phyloP scores from a whole-genome alignment of 345 rosid species.

The Rhodamnia argentea region DNA sequence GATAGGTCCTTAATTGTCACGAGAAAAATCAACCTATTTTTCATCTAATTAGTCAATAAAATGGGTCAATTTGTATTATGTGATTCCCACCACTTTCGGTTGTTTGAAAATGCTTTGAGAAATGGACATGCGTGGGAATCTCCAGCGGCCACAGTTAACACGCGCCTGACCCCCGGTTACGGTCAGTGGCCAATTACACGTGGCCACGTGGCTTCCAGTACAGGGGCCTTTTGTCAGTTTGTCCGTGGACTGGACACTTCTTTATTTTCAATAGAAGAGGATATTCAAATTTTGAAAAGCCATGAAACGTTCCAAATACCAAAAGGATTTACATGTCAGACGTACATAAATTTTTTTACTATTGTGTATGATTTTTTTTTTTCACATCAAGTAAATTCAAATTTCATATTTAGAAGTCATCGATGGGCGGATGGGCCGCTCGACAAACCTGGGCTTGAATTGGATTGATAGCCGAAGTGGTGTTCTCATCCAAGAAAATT shows the following conservation, averaged over 20 bases:
- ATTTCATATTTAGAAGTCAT: background rate
- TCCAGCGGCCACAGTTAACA: background rate
- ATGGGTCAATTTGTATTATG: background rate
- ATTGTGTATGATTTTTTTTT: background rate
- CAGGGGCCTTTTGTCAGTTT: background rate
- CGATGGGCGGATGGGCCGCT: rapidly evolving
- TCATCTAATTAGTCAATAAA: background rate
- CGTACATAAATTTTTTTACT: background rate
- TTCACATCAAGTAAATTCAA: background rate
- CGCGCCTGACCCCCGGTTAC: background rate
- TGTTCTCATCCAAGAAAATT: rapidly evolving
- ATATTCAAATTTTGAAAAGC: background rate
- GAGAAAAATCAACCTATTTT: background rate
- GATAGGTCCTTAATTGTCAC: background rate
- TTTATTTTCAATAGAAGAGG: background rate
- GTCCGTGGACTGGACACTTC: background rate
- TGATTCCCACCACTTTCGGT: background rate
- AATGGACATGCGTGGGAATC: background rate
- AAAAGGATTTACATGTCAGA: background rate
- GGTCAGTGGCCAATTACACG: background rate
- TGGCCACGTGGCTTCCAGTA: background rate
- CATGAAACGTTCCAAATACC: background rate
- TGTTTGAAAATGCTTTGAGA: background rate
- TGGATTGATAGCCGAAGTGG: rapidly evolving
- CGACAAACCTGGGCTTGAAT: rapidly evolving